Evolutionary conservation across 2,329 filamentous ascomycete species (phyloP).

Genomic region (Chalaropsis thielavioides): DNA sequence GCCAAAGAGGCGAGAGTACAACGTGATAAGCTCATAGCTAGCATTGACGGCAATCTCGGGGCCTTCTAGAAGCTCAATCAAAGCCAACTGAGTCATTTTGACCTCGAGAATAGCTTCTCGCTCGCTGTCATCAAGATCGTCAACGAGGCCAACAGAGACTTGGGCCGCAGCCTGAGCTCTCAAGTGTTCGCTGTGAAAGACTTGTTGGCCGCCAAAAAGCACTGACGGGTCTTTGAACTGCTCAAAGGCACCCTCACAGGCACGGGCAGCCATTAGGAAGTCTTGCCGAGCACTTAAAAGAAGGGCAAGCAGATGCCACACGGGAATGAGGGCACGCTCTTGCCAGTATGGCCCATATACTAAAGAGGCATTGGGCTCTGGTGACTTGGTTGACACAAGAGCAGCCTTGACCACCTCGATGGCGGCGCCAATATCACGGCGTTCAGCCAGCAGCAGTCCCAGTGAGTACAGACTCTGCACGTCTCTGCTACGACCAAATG

Average conservation of each 20-base stretch:
- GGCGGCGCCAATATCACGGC: conserved; percentile 62
- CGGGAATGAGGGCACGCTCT: conserved; percentile 53
- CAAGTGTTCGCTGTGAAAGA: conserved; percentile 52
- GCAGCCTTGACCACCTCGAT: conserved; percentile 71
- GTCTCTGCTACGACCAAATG: conserved; percentile 51
- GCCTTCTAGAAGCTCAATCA: conserved; percentile 72
- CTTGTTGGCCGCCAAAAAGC: conserved; percentile 48
- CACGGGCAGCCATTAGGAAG: conserved; percentile 61
- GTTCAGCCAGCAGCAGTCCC: conserved; percentile 74
- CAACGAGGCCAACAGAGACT: conserved; percentile 36
- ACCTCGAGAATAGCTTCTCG: conserved; percentile 82
- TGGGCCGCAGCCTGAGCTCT: conserved; percentile 31
- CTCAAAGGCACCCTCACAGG: conserved; percentile 83
- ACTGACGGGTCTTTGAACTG: conserved; percentile 62
- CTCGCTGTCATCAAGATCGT: conserved; percentile 70
- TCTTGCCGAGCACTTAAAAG: conserved; percentile 78
- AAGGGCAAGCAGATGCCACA: conserved; percentile 85
- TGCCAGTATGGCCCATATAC: conserved; percentile 41
- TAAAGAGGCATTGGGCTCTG: conserved; percentile 31
- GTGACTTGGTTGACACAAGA: conserved; percentile 44
- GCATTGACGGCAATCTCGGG: conserved; percentile 76
- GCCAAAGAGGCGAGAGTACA: conserved; percentile 73
- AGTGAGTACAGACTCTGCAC: conserved; percentile 68
- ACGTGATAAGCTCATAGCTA: conserved; percentile 65
- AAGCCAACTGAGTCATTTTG: conserved; percentile 82